Evolutionary conservation across 163 green algal species (phyloP).

Genomic region (Coccomyxa subellipsoidea): DNA sequence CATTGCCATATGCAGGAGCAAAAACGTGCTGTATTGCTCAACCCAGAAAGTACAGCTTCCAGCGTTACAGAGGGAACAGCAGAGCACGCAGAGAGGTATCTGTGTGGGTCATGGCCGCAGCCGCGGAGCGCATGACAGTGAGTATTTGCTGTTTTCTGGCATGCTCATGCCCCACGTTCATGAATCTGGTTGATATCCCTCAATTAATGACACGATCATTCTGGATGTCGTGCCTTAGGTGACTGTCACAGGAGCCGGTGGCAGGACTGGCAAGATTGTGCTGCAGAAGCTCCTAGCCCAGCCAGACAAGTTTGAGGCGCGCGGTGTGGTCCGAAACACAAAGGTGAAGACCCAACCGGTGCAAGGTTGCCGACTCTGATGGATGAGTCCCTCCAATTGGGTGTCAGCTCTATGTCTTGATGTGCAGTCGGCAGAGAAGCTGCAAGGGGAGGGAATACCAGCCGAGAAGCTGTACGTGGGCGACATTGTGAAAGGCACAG

Average conservation of each 20-base stretch:
- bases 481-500: constrained; percentile 4
- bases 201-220: too few relatives aligned
- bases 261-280: constrained; percentile 44
- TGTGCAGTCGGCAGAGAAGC: not conserved
- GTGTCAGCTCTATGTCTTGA: not conserved
- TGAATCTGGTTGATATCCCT: too few relatives aligned
- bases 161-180: too few relatives aligned
- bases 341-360: constrained; percentile 15
- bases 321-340: constrained; percentile 32
- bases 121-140: not conserved
- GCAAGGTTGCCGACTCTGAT: too few relatives aligned
- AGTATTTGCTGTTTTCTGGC: not conserved
- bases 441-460: not conserved
- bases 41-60: not conserved
- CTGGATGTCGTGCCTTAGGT: constrained; percentile 38
- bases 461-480: not conserved
- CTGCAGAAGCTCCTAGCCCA: constrained; percentile 44
- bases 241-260: constrained; percentile 50
- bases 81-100: not conserved
- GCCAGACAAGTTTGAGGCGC: constrained; percentile 20
- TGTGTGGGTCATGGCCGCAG: not conserved
- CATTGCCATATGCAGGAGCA: not conserved
- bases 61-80: not conserved
- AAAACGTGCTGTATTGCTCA: not conserved
- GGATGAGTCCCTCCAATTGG: too few relatives aligned